Evolutionary conservation across 257 asterid species (phyloP).

Genomic region (Haberlea rhodopensis): DNA sequence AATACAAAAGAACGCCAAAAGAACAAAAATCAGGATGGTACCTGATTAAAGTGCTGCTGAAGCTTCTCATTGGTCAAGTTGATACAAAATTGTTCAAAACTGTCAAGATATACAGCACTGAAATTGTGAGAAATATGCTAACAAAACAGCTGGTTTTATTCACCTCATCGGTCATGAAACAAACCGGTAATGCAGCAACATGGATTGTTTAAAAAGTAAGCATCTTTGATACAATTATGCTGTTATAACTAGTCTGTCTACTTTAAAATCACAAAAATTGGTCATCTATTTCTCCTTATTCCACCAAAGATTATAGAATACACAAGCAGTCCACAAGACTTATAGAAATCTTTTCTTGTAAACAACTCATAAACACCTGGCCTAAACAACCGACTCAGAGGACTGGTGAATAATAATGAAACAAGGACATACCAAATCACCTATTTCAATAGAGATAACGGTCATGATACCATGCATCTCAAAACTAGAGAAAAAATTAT

Average conservation of each 20-base stretch:
- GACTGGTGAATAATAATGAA: neutral
- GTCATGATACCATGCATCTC: neutral
- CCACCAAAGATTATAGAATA: neutral
- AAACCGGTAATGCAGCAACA: neutral
- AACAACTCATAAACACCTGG: neutral
- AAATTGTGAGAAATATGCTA: conserved; percentile 5
- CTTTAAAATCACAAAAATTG: neutral
- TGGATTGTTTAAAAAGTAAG: neutral
- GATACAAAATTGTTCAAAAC: conserved; percentile 89
- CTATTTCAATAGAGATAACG: neutral
- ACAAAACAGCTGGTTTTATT: conserved; percentile 18
- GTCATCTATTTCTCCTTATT: neutral
- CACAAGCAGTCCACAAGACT: neutral
- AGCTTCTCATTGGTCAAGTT: conserved; percentile 93
- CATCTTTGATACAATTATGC: neutral
- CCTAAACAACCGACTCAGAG: neutral
- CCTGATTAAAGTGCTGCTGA: conserved; percentile 99
- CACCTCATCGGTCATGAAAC: conserved; percentile 7
- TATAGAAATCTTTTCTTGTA: neutral
- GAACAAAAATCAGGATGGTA: too few relatives aligned
- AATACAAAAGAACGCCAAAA: conserved; percentile 13
- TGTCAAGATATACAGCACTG: conserved; percentile 30
- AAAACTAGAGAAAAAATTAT: too few relatives aligned
- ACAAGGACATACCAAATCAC: neutral
- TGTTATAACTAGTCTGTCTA: neutral